Evolutionary conservation across 495 filamentous ascomycete species (phyloP).

Genomic region (Letharia columbiana): DNA sequence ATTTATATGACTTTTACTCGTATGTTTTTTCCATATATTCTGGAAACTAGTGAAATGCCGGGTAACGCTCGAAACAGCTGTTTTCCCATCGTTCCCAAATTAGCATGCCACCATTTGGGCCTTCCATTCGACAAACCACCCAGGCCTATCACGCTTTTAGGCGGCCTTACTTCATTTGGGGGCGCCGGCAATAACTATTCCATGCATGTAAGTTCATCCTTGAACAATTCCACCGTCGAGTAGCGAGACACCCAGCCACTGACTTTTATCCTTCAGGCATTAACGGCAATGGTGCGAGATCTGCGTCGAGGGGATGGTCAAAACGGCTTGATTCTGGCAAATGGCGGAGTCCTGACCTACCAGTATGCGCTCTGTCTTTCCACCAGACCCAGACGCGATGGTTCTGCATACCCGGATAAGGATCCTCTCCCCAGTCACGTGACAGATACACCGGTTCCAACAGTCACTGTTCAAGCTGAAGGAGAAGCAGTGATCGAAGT

Average conservation of each 20-base stretch:
- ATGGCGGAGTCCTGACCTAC: slow-evolving; percentile 47
- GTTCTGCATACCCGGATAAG: slow-evolving; percentile 33
- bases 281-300: slow-evolving; percentile 15
- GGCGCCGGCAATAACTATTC: slow-evolving; percentile 55
- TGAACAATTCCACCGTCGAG: slow-evolving; percentile 35
- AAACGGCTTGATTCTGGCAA: slow-evolving; percentile 45
- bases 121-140: slow-evolving; percentile 34
- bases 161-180: slow-evolving; percentile 50
- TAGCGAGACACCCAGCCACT: neutral
- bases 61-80: slow-evolving; percentile 32
- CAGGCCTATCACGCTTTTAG: slow-evolving; percentile 45
- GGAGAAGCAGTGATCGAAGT: slow-evolving; percentile 45
- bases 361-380: slow-evolving; percentile 47
- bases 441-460: neutral
- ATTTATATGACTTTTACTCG: slow-evolving; percentile 14
- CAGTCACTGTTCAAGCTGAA: slow-evolving; percentile 24
- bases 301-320: slow-evolving; percentile 35
- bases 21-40: neutral
- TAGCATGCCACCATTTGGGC: slow-evolving; percentile 45
- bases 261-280: neutral
- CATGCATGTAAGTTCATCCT: slow-evolving; percentile 49
- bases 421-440: slow-evolving; percentile 21
- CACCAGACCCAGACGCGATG: slow-evolving; percentile 30
- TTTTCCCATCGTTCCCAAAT: slow-evolving; percentile 52
- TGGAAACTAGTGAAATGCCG: too few species aligned